These are phyloP conservation scores for Tetrapisispora iriomotensis DNA, from an alignment of 805 yeast species.

Conservation along the genomic window DNA sequence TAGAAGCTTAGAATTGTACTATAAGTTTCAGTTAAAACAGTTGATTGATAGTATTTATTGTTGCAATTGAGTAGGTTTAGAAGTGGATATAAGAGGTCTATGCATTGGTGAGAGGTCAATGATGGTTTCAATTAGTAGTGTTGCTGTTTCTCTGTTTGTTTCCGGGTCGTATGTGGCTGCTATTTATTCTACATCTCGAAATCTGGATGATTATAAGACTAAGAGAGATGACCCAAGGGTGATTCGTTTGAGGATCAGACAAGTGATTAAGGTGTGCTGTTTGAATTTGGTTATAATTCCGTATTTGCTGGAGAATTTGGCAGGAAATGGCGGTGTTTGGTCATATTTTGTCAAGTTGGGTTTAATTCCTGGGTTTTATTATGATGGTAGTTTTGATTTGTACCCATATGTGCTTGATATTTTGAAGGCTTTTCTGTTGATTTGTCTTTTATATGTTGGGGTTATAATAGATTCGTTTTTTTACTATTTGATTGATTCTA, in stretches of 20 bases:
- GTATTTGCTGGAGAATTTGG: slow-evolving; percentile 3
- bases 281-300: slow-evolving; percentile 18
- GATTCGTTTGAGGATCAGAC: slow-evolving; percentile 9
- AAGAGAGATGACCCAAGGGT: slow-evolving; percentile 26
- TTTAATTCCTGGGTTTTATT: slow-evolving; percentile 15
- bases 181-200: slow-evolving; percentile 15
- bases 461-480: slow-evolving; percentile 17
- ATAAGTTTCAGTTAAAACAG: too few species aligned
- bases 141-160: slow-evolving; percentile 11
- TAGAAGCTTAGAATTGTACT: too few species aligned
- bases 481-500: slow-evolving; percentile 11
- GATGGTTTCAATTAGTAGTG: background rate
- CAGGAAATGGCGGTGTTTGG: too few species aligned
- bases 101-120: too few species aligned
- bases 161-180: slow-evolving; percentile 23
- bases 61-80: background rate
- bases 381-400: slow-evolving; percentile 10
- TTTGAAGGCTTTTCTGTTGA: slow-evolving; percentile 8
- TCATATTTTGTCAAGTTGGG: background rate
- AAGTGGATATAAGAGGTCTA: too few species aligned
- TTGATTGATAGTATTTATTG: too few species aligned
- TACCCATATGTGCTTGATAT: slow-evolving; percentile 8
- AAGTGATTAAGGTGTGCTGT: slow-evolving; percentile 8
- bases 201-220: slow-evolving; percentile 13
- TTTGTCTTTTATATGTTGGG: slow-evolving; percentile 19